These are phyloP conservation scores for Fusarium sarcochroum DNA, from an alignment of 2,329 filamentous ascomycete species.

Conservation along the genomic window DNA sequence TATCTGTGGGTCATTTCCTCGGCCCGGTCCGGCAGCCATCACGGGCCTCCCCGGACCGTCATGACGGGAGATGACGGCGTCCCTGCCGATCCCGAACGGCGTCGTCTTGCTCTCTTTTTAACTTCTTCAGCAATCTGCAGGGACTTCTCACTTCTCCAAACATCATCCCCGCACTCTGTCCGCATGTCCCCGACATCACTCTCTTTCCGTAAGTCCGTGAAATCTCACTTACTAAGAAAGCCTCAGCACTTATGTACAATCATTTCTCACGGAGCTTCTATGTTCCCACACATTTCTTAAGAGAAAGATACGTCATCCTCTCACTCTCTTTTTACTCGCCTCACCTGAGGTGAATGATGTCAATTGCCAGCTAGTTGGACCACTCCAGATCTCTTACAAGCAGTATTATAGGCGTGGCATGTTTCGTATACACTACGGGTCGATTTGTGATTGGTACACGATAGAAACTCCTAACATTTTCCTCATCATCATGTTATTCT, in stretches of 20 bases:
- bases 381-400: background rate
- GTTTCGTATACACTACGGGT: no score
- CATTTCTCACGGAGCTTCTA: no score
- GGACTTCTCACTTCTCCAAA: conserved; percentile 13
- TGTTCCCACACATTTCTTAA: background rate
- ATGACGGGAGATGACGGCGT: conserved; percentile 28
- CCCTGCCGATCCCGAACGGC: conserved; percentile 30
- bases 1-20: conserved; percentile 35
- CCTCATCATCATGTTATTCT: conserved; percentile 20
- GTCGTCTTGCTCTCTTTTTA: conserved; percentile 7
- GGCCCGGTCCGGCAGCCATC: conserved; percentile 46
- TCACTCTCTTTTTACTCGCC: background rate
- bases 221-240: background rate
- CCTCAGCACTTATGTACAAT: background rate
- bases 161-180: conserved; percentile 18
- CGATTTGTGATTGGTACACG: background rate
- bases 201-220: background rate
- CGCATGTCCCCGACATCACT: conserved; percentile 16
- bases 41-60: conserved; percentile 24
- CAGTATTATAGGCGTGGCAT: no score
- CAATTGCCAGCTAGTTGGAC: background rate
- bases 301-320: background rate
- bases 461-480: background rate
- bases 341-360: background rate
- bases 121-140: conserved; percentile 36